These are phyloP conservation scores for Cladosporium sp. DNA, from an alignment of 2,329 filamentous ascomycete species.

Conservation along the genomic window DNA sequence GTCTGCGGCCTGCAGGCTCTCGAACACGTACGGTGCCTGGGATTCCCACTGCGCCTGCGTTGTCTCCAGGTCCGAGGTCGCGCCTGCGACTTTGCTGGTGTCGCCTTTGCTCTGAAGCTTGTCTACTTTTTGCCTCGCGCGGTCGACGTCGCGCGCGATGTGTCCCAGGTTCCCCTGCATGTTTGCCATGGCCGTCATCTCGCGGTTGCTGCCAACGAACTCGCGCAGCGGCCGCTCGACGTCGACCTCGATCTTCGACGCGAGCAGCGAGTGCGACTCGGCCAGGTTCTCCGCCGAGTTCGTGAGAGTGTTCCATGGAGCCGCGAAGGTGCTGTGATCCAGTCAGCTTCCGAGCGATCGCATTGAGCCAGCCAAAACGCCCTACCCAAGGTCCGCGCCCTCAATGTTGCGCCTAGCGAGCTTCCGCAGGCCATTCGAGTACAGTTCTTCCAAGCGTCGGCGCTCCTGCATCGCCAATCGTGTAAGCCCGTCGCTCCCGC, in stretches of 20 bases:
- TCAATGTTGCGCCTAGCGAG: slow-evolving; percentile 55
- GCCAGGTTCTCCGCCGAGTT: slow-evolving; percentile 74
- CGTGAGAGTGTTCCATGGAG: slow-evolving; percentile 84
- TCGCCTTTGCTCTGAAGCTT: slow-evolving; percentile 77
- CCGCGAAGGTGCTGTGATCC: slow-evolving; percentile 68
- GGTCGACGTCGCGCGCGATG: slow-evolving; percentile 79
- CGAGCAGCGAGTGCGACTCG: slow-evolving; percentile 73
- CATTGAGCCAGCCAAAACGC: slow-evolving; percentile 11
- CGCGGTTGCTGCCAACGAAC: slow-evolving; percentile 64
- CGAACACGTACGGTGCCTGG: slow-evolving; percentile 90
- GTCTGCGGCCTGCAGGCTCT: slow-evolving; percentile 83
- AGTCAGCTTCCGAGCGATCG: slow-evolving; percentile 15
- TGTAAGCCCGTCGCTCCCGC: background rate
- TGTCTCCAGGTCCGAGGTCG: slow-evolving; percentile 65
- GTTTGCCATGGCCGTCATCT: slow-evolving; percentile 72
- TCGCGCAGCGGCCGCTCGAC: slow-evolving; percentile 77
- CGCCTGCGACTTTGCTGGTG: slow-evolving; percentile 69
- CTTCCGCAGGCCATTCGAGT: slow-evolving; percentile 74
- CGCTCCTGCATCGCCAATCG: slow-evolving; percentile 64
- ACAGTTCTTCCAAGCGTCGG: slow-evolving; percentile 82
- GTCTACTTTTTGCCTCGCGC: slow-evolving; percentile 76
- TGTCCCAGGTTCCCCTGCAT: slow-evolving; percentile 74
- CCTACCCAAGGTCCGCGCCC: slow-evolving; percentile 79
- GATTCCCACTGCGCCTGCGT: slow-evolving; percentile 86
- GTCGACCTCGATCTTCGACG: slow-evolving; percentile 77